Base-by-base conservation (phyloP, 1,284 basidiomycete species). In the Cryptococcus amylolentus region DNA sequence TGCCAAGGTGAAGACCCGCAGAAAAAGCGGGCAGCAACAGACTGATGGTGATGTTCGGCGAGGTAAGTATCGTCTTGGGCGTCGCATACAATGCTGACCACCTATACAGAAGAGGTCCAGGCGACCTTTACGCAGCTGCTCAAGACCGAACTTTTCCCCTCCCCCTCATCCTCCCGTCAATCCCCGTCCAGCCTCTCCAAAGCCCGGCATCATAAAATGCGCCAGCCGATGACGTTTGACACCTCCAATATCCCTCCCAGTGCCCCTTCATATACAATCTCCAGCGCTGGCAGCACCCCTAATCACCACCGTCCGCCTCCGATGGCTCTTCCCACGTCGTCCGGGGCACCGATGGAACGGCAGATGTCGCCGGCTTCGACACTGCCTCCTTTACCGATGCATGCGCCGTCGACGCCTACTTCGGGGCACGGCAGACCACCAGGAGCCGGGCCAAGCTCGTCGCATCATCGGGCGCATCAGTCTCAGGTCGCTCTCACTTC, bases 91-190 rank as follows among this genome's bases (percentile, higher is more conserved):
- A 48, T 37, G 39, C 56, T 57, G 44, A 57, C 48, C 2, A 37
- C 20, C 13, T 16, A 8, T 2, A n/a, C 67, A 80, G 80, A 81
- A 52, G 80, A 82, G 66, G 79, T 81, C 9, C 80, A 82, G 62
- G 72, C 77, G 52, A 80, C 81, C 0, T 83, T 82, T 66, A 78
- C 79, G 18, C 74, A 79, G 20, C 66, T 83, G 2, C 77, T 83
- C 14, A 80, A 79, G 45, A 76, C 76, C 42, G 82, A 83, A 60
- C 75, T 83, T 9, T 81, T 82, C 61, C 77, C 80, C 6, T 63
- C 64, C 1, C 49, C 63, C 31, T 23, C 49, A 10, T 50, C 18
- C 59, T 68, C 14, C 20, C 68, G 64, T 53, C 65, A 66, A 44
- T 56, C 62, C 31, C 60, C 18, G 20, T n/a, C 65, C 49, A 41